phyloP scores from a whole-genome alignment of 2,329 filamentous ascomycete genomes.

The Anthostomella pinea region DNA sequence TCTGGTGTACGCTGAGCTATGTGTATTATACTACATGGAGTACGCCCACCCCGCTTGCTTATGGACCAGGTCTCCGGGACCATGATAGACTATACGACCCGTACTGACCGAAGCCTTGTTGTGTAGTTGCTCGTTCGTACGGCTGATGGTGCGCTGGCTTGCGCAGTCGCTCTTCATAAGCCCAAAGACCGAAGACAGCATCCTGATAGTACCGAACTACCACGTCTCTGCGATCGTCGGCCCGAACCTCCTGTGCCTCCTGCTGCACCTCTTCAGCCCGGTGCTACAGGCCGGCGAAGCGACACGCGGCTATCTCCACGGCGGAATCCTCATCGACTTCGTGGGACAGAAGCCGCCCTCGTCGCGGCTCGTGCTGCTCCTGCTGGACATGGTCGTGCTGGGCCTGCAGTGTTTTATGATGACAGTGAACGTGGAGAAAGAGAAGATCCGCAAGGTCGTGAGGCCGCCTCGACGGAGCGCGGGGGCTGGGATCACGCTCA shows the following conservation, averaged over 20 bases:
- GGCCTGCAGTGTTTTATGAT: slow-evolving; percentile 62
- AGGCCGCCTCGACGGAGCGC: slow-evolving; percentile 31
- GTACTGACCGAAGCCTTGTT: slow-evolving; percentile 4
- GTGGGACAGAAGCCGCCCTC: slow-evolving; percentile 63
- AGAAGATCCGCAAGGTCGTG: slow-evolving; percentile 51
- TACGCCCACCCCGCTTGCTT: slow-evolving; percentile 35
- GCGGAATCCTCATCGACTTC: slow-evolving; percentile 65
- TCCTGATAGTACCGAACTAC: slow-evolving; percentile 54
- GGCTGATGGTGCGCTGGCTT: slow-evolving; percentile 56
- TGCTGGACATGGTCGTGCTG: slow-evolving; percentile 55
- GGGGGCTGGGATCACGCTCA: slow-evolving; percentile 23
- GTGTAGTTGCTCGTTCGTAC: slow-evolving; percentile 61
- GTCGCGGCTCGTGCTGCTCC: slow-evolving; percentile 52
- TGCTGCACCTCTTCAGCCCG: slow-evolving; percentile 56
- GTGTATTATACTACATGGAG: slow-evolving; percentile 69
- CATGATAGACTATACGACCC: background rate
- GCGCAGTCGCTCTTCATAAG: slow-evolving; percentile 63
- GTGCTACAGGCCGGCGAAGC: slow-evolving; percentile 58
- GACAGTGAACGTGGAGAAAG: slow-evolving; percentile 58
- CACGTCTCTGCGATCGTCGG: slow-evolving; percentile 58
- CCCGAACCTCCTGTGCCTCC: slow-evolving; percentile 58
- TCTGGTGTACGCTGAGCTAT: slow-evolving; percentile 62
- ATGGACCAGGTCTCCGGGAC: background rate
- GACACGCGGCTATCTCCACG: slow-evolving; percentile 63
- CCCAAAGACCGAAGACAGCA: slow-evolving; percentile 56